These are phyloP conservation scores for Metschnikowia similis DNA, from an alignment of 805 yeast species.

Conservation along the genomic window DNA sequence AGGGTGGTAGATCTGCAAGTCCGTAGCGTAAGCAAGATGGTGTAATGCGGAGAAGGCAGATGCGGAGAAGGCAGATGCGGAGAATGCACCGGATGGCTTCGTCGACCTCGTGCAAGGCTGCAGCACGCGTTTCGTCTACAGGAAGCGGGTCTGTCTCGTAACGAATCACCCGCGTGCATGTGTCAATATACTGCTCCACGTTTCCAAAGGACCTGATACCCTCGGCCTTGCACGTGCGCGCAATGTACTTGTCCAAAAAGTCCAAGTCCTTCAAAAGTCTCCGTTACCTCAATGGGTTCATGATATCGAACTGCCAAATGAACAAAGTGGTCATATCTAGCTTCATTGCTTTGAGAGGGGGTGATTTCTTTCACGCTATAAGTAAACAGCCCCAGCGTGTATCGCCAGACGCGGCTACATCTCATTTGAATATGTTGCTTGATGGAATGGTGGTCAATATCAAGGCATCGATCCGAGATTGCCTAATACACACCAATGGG, in stretches of 20 bases:
- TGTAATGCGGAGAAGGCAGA: slow-evolving; percentile 69
- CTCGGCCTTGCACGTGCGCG: slow-evolving; percentile 50
- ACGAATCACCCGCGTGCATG: slow-evolving; percentile 56
- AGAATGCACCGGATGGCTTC: slow-evolving; percentile 50
- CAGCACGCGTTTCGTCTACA: slow-evolving; percentile 18
- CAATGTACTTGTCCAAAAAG: slow-evolving; percentile 38
- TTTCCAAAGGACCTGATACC: slow-evolving; percentile 38
- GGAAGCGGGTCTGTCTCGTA: slow-evolving; percentile 53
- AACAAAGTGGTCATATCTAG: slow-evolving; percentile 34
- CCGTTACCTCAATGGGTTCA: slow-evolving; percentile 24
- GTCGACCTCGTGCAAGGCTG: slow-evolving; percentile 38
- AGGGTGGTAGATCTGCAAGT: slow-evolving; percentile 25
- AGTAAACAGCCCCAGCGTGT: slow-evolving; percentile 3
- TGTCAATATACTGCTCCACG: slow-evolving; percentile 57
- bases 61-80: slow-evolving; percentile 66
- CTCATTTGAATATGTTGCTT: slow-evolving; percentile 24
- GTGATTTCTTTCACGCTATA: slow-evolving; percentile 22
- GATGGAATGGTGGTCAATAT: slow-evolving; percentile 26
- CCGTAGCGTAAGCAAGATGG: slow-evolving; percentile 51
- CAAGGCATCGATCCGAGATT: slow-evolving; percentile 23
- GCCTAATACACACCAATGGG: slow-evolving; percentile 35
- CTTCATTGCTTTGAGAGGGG: slow-evolving; percentile 30
- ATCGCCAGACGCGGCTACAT: slow-evolving; percentile 1
- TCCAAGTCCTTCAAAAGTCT: slow-evolving; percentile 28
- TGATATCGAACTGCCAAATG: slow-evolving; percentile 30